Percentiles rank a stretch among this genome's conserved stretches.
These are phyloP conservation scores for Dalechampia spathulata DNA, from an alignment of 441 rosid species.

Conservation along the genomic window DNA sequence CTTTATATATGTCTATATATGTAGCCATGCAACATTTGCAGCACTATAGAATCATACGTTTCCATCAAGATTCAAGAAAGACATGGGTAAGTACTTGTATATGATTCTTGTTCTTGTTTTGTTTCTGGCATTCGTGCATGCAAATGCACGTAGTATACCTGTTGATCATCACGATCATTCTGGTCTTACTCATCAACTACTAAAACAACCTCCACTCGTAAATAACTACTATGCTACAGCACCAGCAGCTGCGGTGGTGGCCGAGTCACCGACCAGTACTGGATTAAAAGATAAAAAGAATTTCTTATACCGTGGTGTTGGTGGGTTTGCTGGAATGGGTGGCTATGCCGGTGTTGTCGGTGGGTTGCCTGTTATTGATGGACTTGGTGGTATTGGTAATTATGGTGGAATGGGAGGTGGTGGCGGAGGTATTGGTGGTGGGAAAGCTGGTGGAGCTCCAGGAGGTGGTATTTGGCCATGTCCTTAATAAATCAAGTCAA, in stretches of 20 bases:
- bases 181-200: slow-evolving; percentile 8
- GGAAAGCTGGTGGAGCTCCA: slow-evolving; percentile 2
- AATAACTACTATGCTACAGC: slow-evolving; percentile 19
- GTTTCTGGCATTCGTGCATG: slow-evolving; percentile 29
- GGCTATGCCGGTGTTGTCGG: slow-evolving; percentile 51
- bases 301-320: slow-evolving; percentile 57
- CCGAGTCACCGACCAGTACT: slow-evolving; percentile 23
- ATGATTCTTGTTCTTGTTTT: slow-evolving; percentile 19
- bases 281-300: slow-evolving; percentile 44
- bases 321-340: slow-evolving; percentile 64
- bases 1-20: slow-evolving; percentile 21
- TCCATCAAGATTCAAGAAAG: slow-evolving; percentile 1
- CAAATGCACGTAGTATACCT: slow-evolving; percentile 33
- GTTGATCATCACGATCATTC: background rate
- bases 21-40: slow-evolving; percentile 4
- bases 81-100: slow-evolving; percentile 17
- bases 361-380: slow-evolving; percentile 40
- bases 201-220: slow-evolving; percentile 4
- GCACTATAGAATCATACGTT: background rate
- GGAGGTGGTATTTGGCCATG: slow-evolving; percentile 24
- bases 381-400: slow-evolving; percentile 52
- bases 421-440: slow-evolving; percentile 44
- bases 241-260: slow-evolving; percentile 7
- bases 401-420: slow-evolving; percentile 41
- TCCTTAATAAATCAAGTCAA: slow-evolving; percentile 18